These are phyloP conservation scores for Colletotrichum sp. DNA, from an alignment of 2,329 filamentous ascomycete species.

Conservation along the genomic window DNA sequence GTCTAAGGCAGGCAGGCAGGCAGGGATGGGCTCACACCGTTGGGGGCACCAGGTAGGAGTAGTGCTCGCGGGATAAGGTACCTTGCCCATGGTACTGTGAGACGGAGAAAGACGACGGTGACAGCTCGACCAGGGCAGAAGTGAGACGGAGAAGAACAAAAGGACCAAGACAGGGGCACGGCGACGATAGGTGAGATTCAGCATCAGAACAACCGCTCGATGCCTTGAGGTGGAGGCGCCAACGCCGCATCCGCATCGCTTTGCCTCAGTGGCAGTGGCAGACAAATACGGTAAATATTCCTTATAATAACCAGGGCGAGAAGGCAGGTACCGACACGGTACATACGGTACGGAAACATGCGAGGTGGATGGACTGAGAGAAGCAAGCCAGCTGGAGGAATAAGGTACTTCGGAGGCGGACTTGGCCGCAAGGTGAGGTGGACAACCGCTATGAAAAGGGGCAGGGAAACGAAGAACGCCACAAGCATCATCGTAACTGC, in stretches of 20 bases:
- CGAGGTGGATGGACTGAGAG: neutral
- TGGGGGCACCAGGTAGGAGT: neutral
- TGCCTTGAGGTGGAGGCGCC: neutral
- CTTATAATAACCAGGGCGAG: neutral
- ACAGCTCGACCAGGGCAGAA: neutral
- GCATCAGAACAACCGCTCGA: neutral
- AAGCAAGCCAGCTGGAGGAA: neutral
- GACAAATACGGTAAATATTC: neutral
- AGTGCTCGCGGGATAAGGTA: neutral
- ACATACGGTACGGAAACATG: neutral
- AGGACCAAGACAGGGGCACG: neutral
- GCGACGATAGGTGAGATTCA: neutral
- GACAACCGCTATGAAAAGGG: neutral
- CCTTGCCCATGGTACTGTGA: neutral
- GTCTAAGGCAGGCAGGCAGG: neutral
- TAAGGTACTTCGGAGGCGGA: no score
- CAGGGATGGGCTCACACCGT: neutral
- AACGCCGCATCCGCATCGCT: neutral
- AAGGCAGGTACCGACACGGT: neutral
- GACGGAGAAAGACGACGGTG: neutral
- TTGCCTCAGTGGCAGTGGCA: neutral
- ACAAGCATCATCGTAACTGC: neutral
- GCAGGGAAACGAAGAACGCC: neutral
- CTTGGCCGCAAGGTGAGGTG: neutral
- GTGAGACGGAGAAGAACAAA: neutral